Evolutionary conservation across 2,329 filamentous ascomycete genomes (phyloP).

Genomic region (Aspergillus sp.): DNA sequence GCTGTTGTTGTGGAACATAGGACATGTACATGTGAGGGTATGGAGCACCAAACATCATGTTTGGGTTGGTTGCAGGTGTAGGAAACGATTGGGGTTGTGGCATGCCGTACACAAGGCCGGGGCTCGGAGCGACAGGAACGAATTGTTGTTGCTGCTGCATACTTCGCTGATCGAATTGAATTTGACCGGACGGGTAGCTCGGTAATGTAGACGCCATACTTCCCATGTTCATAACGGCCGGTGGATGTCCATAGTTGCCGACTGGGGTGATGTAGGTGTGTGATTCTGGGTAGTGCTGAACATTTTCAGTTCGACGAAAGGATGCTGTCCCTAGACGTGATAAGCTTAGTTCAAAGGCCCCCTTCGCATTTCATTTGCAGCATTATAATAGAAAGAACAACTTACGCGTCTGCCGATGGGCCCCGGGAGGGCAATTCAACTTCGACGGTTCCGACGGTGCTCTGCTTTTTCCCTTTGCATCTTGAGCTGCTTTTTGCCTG

Average conservation of each 20-base stretch:
- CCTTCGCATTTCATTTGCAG: background rate
- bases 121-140: constrained; percentile 20
- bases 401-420: constrained; percentile 14
- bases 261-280: constrained; percentile 18
- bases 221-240: constrained; percentile 28
- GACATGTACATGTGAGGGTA: constrained; percentile 28
- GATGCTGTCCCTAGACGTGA: constrained; percentile 9
- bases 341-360: background rate
- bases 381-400: background rate
- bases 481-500: constrained; percentile 6
- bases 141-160: constrained; percentile 26
- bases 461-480: background rate
- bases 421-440: background rate
- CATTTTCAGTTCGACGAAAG: constrained; percentile 18
- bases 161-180: constrained; percentile 26
- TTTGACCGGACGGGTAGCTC: constrained; percentile 23
- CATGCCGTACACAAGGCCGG: constrained; percentile 32
- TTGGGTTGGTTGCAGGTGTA: constrained; percentile 15
- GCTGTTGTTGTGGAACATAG: constrained; percentile 30
- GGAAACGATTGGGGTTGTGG: constrained; percentile 27
- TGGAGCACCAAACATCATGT: constrained; percentile 25
- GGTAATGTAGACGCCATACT: constrained; percentile 32
- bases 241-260: constrained; percentile 20
- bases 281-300: constrained; percentile 19
- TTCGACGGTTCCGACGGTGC: constrained; percentile 1